phyloP scores from a whole-genome alignment of 83 land plant genomes.

The Picea abies region DNA sequence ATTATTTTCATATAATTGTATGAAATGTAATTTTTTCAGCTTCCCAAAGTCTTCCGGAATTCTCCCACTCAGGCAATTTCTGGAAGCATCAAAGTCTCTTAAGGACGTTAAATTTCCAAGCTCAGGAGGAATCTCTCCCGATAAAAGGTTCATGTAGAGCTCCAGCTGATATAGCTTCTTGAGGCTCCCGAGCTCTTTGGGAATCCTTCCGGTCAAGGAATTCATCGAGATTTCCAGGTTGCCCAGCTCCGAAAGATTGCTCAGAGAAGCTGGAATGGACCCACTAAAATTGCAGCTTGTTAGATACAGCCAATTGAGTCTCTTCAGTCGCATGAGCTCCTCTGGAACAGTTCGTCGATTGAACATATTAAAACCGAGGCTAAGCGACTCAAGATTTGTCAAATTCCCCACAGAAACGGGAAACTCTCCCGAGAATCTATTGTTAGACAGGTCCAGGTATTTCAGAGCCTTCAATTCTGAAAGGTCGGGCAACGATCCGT shows the following conservation, averaged over 20 bases:
- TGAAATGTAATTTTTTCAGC: conserved; percentile 44
- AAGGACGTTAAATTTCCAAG: conserved; percentile 51
- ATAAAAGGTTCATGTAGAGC: conserved; percentile 57
- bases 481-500: conserved; percentile 47
- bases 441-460: conserved; percentile 59
- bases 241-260: conserved; percentile 34
- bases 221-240: conserved; percentile 68
- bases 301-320: conserved; percentile 52
- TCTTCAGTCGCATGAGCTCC: conserved; percentile 41
- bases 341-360: conserved; percentile 62
- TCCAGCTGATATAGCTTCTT: conserved; percentile 52
- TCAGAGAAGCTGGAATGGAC: conserved; percentile 48
- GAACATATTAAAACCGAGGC: conserved; percentile 55
- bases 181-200: conserved; percentile 51
- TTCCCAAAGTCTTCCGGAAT: conserved; percentile 55
- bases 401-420: conserved; percentile 64
- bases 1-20: conserved; percentile 60
- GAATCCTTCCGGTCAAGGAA: conserved; percentile 60
- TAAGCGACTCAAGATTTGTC: conserved; percentile 33
- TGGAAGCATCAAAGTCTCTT: conserved; percentile 64
- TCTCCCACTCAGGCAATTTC: conserved; percentile 59
- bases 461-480: conserved; percentile 37
- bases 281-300: conserved; percentile 71
- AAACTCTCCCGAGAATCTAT: conserved; percentile 56
- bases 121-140: conserved; percentile 63